phyloP scores from a whole-genome alignment of 495 filamentous ascomycete species.

The Viridothelium virens region DNA sequence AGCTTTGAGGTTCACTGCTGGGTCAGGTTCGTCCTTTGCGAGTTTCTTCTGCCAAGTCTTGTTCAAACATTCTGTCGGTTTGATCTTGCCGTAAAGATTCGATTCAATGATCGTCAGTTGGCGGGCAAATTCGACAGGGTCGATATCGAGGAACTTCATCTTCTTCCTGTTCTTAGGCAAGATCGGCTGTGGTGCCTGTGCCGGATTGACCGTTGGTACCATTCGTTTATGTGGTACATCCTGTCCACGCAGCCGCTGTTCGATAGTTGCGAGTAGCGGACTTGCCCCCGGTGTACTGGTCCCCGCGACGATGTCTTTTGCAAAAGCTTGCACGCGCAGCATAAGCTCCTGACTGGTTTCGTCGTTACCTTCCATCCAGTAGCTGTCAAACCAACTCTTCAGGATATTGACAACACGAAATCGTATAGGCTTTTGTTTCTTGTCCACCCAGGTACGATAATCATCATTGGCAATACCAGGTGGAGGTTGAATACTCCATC shows the following conservation, averaged over 20 bases:
- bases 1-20: constrained; percentile 88
- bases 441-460: constrained; percentile 80
- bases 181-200: constrained; percentile 72
- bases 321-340: constrained; percentile 80
- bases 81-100: constrained; percentile 87
- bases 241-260: constrained; percentile 78
- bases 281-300: constrained; percentile 83
- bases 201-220: constrained; percentile 69
- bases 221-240: constrained; percentile 80
- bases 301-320: constrained; percentile 81
- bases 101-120: constrained; percentile 97
- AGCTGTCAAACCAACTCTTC: constrained; percentile 96
- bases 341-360: constrained; percentile 77
- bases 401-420: constrained; percentile 95
- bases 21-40: constrained; percentile 70
- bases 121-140: constrained; percentile 88
- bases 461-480: constrained; percentile 66
- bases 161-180: constrained; percentile 99
- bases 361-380: constrained; percentile 93
- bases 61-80: constrained; percentile 88
- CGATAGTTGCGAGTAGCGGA: constrained; percentile 71
- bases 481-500: constrained; percentile 91
- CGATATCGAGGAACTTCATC: constrained; percentile 96
- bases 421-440: constrained; percentile 90
- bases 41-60: constrained; percentile 99